phyloP scores from a whole-genome alignment of 805 yeast species.

The Clavispora asparagi region DNA sequence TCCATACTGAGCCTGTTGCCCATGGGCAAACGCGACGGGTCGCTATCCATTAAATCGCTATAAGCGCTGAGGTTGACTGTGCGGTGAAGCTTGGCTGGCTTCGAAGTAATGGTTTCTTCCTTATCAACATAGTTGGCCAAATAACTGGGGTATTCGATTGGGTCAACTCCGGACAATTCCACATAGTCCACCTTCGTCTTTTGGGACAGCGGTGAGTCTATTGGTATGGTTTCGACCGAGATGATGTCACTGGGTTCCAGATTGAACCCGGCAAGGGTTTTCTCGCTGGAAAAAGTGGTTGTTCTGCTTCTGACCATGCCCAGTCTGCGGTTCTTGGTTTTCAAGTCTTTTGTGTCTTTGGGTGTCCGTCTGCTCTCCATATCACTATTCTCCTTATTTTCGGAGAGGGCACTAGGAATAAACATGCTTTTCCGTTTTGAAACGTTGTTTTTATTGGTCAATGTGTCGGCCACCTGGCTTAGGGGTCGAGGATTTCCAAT shows the following conservation, averaged over 20 bases:
- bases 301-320: constrained; percentile 2
- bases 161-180: background rate
- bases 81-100: constrained; percentile 9
- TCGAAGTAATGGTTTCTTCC: constrained; percentile 1
- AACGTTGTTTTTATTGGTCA: background rate
- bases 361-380: background rate
- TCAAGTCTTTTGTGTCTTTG: background rate
- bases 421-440: constrained; percentile 1
- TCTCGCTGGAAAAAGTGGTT: constrained; percentile 9
- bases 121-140: constrained; percentile 4
- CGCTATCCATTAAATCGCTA: background rate
- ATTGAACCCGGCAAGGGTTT: constrained; percentile 6
- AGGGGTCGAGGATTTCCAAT: background rate
- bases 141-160: constrained; percentile 1
- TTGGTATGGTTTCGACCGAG: constrained; percentile 3
- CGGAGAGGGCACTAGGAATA: background rate
- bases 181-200: background rate
- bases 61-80: constrained; percentile 5
- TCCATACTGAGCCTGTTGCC: constrained; percentile 12
- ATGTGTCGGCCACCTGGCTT: background rate
- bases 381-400: background rate
- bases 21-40: constrained; percentile 7
- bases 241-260: constrained; percentile 5
- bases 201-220: background rate
- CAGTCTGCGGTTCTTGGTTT: constrained; percentile 3